Evolutionary conservation across 805 yeast species (phyloP).

Genomic region (Metschnikowia vanudenii): DNA sequence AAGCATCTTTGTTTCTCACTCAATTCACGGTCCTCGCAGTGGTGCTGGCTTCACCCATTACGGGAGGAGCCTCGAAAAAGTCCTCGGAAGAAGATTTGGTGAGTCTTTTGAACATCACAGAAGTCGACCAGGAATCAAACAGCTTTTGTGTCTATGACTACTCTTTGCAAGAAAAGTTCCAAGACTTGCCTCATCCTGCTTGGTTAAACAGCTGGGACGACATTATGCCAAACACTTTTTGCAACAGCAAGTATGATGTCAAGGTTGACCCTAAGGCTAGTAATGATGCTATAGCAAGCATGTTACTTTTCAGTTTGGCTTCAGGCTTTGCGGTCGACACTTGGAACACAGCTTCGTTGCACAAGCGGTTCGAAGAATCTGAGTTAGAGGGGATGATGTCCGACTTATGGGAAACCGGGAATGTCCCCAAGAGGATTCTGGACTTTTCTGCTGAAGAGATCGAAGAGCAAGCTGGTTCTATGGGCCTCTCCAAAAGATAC

Average conservation of each 20-base stretch:
- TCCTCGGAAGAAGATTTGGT: neutral
- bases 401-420: slow-evolving; percentile 6
- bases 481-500: neutral
- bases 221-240: slow-evolving; percentile 4
- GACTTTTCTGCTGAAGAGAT: neutral
- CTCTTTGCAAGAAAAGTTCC: neutral
- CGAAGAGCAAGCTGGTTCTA: neutral
- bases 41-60: neutral
- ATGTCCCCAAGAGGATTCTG: neutral
- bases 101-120: slow-evolving; percentile 5
- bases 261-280: slow-evolving; percentile 2
- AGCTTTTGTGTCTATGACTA: slow-evolving; percentile 2
- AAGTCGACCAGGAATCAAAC: neutral
- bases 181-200: slow-evolving; percentile 2
- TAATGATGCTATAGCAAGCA: neutral
- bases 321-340: slow-evolving; percentile 4
- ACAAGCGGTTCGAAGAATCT: slow-evolving; percentile 1
- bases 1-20: neutral
- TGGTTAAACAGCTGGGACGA: slow-evolving; percentile 9
- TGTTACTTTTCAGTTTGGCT: slow-evolving; percentile 8
- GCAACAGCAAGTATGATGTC: slow-evolving; percentile 6
- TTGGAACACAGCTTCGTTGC: slow-evolving; percentile 2
- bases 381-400: slow-evolving; percentile 7
- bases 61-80: neutral
- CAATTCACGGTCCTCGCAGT: neutral